phyloP scores from a whole-genome alignment of 306 rosid species.

The Cucumis melo region DNA sequence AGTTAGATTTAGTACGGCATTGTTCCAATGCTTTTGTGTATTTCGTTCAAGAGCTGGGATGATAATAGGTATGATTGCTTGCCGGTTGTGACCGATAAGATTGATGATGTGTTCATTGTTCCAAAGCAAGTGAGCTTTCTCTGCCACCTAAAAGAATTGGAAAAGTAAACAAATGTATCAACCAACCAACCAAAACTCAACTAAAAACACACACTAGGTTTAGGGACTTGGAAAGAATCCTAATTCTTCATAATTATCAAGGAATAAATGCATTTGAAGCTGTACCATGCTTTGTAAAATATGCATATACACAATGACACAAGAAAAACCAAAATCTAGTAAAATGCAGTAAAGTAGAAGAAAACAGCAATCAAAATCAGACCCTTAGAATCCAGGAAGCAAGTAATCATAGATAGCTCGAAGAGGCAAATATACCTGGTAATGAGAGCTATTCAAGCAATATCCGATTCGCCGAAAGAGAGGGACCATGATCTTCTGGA shows the following conservation, averaged over 20 bases:
- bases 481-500: constrained; percentile 73
- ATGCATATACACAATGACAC: neutral
- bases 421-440: constrained; percentile 45
- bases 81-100: constrained; percentile 67
- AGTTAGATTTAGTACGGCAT: constrained; percentile 84
- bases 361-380: neutral
- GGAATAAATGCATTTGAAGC: neutral
- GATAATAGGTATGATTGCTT: constrained; percentile 72
- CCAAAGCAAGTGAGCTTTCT: constrained; percentile 91
- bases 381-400: neutral
- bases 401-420: neutral
- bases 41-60: constrained; percentile 77
- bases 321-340: neutral
- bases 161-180: neutral
- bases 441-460: constrained; percentile 81
- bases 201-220: neutral
- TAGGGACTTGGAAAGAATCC: neutral
- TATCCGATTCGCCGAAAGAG: constrained; percentile 56
- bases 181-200: neutral
- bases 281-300: neutral
- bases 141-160: constrained; percentile 60
- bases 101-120: constrained; percentile 78
- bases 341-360: neutral
- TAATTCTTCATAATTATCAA: neutral
- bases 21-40: constrained; percentile 81